These are phyloP conservation scores for Boechera stricta DNA, from an alignment of 345 rosid genomes.

Conservation along the genomic window DNA sequence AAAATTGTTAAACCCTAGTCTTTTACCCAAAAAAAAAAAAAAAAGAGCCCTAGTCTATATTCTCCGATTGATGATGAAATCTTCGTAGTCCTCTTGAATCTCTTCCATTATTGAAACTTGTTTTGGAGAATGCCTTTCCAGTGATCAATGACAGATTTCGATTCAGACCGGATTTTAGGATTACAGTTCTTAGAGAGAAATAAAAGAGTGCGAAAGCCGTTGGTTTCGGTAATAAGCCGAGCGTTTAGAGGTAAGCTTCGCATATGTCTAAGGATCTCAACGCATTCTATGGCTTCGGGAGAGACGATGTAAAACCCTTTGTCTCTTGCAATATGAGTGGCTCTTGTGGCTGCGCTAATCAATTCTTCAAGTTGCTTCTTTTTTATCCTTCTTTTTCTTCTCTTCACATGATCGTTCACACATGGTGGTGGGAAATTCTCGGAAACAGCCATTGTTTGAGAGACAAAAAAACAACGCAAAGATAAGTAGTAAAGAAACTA, in stretches of 20 bases:
- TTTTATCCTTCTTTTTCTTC: neutral
- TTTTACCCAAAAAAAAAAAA: neutral
- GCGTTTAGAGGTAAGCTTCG: constrained; percentile 28
- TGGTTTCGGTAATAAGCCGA: neutral
- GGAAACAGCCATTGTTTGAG: constrained; percentile 1
- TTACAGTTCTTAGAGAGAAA: constrained; percentile 33
- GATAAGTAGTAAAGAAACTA: too few species aligned
- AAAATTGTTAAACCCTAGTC: neutral
- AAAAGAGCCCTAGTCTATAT: neutral
- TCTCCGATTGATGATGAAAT: neutral
- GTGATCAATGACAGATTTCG: constrained; percentile 20
- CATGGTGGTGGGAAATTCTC: constrained; percentile 25
- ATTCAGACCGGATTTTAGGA: constrained; percentile 40
- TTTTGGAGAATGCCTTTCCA: constrained; percentile 9
- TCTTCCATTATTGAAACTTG: neutral
- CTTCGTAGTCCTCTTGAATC: neutral
- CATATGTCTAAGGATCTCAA: constrained; percentile 16
- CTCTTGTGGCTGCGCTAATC: neutral
- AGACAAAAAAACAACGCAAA: neutral
- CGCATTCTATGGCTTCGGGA: constrained; percentile 31
- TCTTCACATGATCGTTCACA: neutral
- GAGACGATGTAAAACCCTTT: constrained; percentile 38
- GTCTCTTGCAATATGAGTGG: constrained; percentile 32
- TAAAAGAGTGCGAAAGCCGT: neutral
- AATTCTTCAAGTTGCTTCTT: neutral